Evolutionary conservation across 306 rosid species (phyloP).

Genomic region (Arachis stenosperma): DNA sequence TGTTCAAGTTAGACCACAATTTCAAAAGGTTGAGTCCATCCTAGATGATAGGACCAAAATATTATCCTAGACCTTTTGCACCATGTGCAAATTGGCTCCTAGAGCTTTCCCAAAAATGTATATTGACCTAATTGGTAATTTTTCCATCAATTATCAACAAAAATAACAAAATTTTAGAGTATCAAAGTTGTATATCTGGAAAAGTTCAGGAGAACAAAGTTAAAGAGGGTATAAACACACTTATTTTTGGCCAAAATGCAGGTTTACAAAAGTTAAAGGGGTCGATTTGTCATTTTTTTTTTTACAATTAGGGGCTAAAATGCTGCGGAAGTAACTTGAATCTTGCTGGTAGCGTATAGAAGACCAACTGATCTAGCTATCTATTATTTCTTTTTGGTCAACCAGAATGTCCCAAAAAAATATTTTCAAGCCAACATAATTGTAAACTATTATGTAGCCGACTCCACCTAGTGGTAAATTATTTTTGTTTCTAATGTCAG

Average conservation of each 20-base stretch:
- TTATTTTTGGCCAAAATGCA: too few relatives aligned
- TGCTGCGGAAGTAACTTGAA: background rate
- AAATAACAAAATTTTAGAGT: too few relatives aligned
- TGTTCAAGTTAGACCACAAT: background rate
- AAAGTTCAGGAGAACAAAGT: too few relatives aligned
- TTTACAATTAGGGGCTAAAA: too few relatives aligned
- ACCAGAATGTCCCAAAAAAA: constrained; percentile 10
- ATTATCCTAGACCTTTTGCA: background rate
- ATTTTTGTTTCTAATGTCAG: constrained; percentile 10
- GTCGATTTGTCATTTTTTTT: too few relatives aligned
- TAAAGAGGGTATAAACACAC: too few relatives aligned
- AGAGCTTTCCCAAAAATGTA: too few relatives aligned
- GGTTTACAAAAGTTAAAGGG: too few relatives aligned
- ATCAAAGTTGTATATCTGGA: too few relatives aligned
- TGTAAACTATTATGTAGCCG: constrained; percentile 18
- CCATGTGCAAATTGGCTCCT: too few relatives aligned
- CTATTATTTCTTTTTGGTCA: background rate
- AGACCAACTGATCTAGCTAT: background rate
- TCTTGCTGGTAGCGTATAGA: background rate
- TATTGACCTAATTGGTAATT: too few relatives aligned
- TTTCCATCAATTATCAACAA: too few relatives aligned
- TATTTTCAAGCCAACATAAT: background rate
- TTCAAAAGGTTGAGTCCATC: background rate
- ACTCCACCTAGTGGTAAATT: background rate
- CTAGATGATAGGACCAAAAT: constrained; percentile 1